Evolutionary conservation across 129 eudicot species (phyloP), one percentile per base, ranked within the genome.

Genomic region (Tagetes erecta): DNA sequence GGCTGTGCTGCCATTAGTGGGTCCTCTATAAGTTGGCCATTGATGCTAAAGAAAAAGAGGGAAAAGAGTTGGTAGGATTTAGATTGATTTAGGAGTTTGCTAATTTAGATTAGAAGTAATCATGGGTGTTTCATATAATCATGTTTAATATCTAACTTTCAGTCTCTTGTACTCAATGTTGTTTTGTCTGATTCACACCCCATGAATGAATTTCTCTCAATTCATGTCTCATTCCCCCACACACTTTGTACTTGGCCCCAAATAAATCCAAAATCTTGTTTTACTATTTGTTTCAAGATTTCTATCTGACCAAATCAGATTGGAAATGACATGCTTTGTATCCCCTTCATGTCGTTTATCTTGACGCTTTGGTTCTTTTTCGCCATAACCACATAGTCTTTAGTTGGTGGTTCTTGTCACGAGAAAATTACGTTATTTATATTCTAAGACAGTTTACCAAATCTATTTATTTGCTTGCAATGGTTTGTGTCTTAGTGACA

Each of bases 61-160:
- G 62, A 82, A 82, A 36, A 67, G 72, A n/a, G 63, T 83, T 78
- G 78, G 81, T 78, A 70, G 78, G 83, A 74, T 78, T 62, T 66
- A 53, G 76, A 74, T 58, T 69, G 83, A 78, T 70, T 75, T 64
- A 75, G 67, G 70, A 70, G 67, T 80, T 73, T 52, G 81, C 81
- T 64, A 62, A 64, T 56, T 51, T 68, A 62, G 81, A 84, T 84
- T 79, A 80, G 50, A 60, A 39, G 78, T 73, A 71, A 82, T 82
- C 76, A 56, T 47, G 51, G 31, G 11, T 67, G 78, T 80, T 66
- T 63, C 56, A 45, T 80, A 73, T 82, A 80, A 82, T 86, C 87
- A 72, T 86, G 87, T 77, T 72, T 70, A 72, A 62, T 73, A 42
- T 72, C 81, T 64, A 73, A 70, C 83, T 68, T 72, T 82, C 62